These are phyloP conservation scores for Triangularia setosa DNA, from an alignment of 2,329 filamentous ascomycete genomes.

Conservation along the genomic window DNA sequence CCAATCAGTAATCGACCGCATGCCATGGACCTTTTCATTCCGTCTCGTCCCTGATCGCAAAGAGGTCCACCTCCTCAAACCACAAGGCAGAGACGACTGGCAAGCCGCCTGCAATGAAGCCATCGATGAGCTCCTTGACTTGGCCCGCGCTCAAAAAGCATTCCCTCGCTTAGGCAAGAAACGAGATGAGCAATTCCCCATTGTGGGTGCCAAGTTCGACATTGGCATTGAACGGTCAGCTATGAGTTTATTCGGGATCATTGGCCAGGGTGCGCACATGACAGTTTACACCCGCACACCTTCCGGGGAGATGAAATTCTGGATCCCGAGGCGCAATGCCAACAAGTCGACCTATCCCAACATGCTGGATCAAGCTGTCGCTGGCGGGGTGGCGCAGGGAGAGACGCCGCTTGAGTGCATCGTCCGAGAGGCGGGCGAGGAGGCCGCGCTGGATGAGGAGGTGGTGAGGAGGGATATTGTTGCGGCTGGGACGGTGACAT, in stretches of 20 bases:
- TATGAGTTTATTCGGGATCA: slow-evolving; percentile 57
- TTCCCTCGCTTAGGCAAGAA: not conserved
- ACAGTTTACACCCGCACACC: slow-evolving; percentile 50
- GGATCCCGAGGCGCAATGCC: slow-evolving; percentile 61
- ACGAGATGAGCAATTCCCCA: slow-evolving; percentile 8
- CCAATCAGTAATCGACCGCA: not conserved
- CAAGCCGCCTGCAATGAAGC: not conserved
- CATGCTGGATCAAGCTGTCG: slow-evolving; percentile 71
- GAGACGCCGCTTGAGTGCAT: slow-evolving; percentile 62
- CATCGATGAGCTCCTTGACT: not conserved
- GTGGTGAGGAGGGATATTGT: slow-evolving; percentile 51
- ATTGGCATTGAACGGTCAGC: slow-evolving; percentile 41
- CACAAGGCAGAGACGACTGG: not conserved
- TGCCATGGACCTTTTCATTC: not conserved
- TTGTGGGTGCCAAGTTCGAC: slow-evolving; percentile 8
- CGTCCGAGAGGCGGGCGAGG: slow-evolving; percentile 65
- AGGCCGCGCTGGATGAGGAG: slow-evolving; percentile 61
- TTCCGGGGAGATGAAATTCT: slow-evolving; percentile 51
- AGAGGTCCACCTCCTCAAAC: not conserved
- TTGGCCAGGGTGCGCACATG: slow-evolving; percentile 58
- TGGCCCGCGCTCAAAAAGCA: not conserved
- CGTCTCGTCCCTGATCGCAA: not conserved
- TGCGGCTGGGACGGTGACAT: slow-evolving; percentile 60
- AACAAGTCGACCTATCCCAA: slow-evolving; percentile 66
- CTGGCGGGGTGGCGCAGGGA: slow-evolving; percentile 63